Base-by-base conservation (phyloP, 345 rosid species). In the Eucalyptus curtisii region DNA sequence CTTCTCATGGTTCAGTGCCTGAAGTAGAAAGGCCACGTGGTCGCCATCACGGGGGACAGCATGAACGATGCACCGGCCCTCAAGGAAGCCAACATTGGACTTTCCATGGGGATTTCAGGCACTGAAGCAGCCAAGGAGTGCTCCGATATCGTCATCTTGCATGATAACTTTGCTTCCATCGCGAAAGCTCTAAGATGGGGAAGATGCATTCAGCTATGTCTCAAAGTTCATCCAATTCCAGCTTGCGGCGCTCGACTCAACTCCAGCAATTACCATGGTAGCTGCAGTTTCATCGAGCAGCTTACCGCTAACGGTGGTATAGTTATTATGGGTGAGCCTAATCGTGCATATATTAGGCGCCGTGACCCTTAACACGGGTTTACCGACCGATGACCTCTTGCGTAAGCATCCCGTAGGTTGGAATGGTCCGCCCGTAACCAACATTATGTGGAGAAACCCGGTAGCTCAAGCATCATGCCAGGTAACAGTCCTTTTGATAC, bases 151-250 rank as follows among this genome's bases (percentile, higher is more conserved):
- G 95, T 96, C 82, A 95, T 97, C 37, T 89, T 96, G 61, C 95
- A 96, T 49, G 95, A 95, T 82, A 95, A 97, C 68, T 97, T 97
- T 13, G 93, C 96, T 13, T 94, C 97, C 1, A 96, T 94, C 8
- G 95, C 94, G 31, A 95, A 94, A 3, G 98, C 95, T 44, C 87
- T 94, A 87, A 94, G 91, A 80, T 95, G 97, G 98, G 99, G 99
- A 10, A 93, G 98, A 79, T 93, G 97, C 71, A 95, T 96, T 7
- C 94, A 92, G 89, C 87, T 96, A 96, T 91, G 95, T 96, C 64
- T 96, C 95, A 88, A 97, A 97, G 76, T 94, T 97, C 88, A 94
- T 97, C 49, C 97, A 95, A 61, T 95, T 97, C 92, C 99, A 96
- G 92, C 95, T 97, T 8, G 94, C 7, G 8, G 20, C 53, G 4